These are phyloP conservation scores for Neonothopanus nambi DNA, from an alignment of 1,284 basidiomycete genomes.

Conservation along the genomic window DNA sequence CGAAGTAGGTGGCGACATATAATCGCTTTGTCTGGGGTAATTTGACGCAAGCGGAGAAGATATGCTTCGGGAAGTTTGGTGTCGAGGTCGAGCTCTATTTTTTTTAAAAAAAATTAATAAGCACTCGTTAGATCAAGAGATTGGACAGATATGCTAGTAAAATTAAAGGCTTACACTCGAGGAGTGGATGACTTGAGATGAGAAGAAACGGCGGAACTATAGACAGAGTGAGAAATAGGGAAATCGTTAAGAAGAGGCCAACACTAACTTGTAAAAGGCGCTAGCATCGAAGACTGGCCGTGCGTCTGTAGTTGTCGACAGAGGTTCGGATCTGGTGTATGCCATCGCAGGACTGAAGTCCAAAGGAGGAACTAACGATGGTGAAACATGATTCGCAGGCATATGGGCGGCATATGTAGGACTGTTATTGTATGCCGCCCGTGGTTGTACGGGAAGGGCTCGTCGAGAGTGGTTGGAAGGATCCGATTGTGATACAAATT, in stretches of 20 bases:
- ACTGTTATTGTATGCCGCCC: not conserved
- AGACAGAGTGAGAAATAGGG: not conserved
- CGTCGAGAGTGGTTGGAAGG: not conserved
- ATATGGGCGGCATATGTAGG: too few species aligned
- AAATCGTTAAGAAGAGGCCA: not conserved
- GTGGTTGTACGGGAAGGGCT: not conserved
- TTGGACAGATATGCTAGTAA: not conserved
- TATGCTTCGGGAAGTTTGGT: not conserved
- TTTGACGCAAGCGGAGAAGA: not conserved
- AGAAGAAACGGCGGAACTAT: conserved; percentile 11
- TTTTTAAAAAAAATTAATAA: too few species aligned
- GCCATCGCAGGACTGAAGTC: conserved; percentile 10
- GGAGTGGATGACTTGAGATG: not conserved
- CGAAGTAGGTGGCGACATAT: not conserved
- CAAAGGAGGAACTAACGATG: conserved; percentile 1
- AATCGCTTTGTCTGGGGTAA: not conserved
- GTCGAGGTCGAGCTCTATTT: not conserved
- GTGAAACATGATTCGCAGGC: not conserved
- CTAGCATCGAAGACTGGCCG: conserved; percentile 2
- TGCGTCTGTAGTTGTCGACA: not conserved
- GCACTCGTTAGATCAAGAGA: not conserved
- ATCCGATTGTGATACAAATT: not conserved
- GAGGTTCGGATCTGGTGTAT: not conserved
- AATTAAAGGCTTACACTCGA: not conserved
- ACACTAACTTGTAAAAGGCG: conserved; percentile 11